Evolutionary conservation across 257 asterid species (phyloP).

Genomic region (Fraxinus excelsior): DNA sequence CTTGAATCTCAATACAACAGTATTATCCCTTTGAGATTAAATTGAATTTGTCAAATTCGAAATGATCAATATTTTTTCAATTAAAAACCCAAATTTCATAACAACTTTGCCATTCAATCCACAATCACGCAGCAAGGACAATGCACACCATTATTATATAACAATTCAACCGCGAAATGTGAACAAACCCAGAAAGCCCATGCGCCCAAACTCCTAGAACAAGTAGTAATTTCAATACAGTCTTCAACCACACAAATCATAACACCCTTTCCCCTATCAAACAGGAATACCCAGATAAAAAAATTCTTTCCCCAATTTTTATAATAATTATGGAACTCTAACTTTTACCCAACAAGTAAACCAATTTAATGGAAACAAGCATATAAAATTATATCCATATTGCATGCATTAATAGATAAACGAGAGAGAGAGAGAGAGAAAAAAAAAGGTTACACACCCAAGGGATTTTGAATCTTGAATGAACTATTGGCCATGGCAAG

Average conservation of each 20-base stretch:
- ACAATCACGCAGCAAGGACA: not conserved
- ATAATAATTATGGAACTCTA: not conserved
- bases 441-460: too few relatives aligned
- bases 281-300: not conserved
- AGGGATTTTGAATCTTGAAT: conserved; percentile 60
- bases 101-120: not conserved
- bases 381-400: too few relatives aligned
- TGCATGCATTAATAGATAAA: not conserved
- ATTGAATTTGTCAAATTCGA: not conserved
- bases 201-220: not conserved
- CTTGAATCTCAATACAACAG: not conserved
- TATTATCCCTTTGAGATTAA: not conserved
- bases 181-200: not conserved
- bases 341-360: not conserved
- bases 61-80: not conserved
- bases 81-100: not conserved
- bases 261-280: not conserved
- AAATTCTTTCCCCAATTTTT: not conserved
- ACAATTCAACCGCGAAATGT: too few relatives aligned
- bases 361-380: not conserved
- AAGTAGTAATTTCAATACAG: not conserved
- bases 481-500: conserved; percentile 60
- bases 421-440: not conserved
- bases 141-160: too few relatives aligned
- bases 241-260: not conserved